These are phyloP conservation scores for Ascocoryne sarcoides DNA, from an alignment of 2,329 filamentous ascomycete genomes.

Conservation along the genomic window DNA sequence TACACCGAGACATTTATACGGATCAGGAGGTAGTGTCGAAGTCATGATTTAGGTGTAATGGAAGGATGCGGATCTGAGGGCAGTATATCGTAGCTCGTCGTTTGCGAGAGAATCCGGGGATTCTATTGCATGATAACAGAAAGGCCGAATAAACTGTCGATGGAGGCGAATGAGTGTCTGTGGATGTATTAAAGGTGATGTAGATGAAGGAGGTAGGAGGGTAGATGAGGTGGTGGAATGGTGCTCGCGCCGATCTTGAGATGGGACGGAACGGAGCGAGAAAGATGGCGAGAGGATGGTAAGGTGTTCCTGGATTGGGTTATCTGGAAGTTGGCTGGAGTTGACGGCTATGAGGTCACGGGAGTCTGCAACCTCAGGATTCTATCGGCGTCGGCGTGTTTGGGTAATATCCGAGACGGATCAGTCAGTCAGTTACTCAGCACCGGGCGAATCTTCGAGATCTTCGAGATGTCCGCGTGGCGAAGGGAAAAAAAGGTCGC, in stretches of 20 bases:
- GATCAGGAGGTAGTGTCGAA: slow-evolving; percentile 43
- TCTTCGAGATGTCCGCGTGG: background rate
- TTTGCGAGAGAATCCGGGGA: slow-evolving; percentile 9
- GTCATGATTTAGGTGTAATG: slow-evolving; percentile 15
- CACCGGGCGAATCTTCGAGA: background rate
- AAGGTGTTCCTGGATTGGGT: too few species aligned
- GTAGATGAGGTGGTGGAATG: background rate
- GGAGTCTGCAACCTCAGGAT: background rate
- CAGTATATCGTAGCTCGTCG: slow-evolving; percentile 11
- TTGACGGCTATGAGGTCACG: background rate
- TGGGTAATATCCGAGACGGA: too few species aligned
- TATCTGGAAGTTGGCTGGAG: background rate
- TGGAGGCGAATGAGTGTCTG: background rate
- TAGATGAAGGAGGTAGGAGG: background rate
- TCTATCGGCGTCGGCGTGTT: too few species aligned
- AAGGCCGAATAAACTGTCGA: background rate
- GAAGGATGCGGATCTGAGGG: slow-evolving; percentile 6
- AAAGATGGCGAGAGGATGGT: background rate
- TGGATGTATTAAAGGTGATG: background rate
- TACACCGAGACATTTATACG: slow-evolving; percentile 70
- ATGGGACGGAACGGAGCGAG: background rate
- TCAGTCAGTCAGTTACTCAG: background rate
- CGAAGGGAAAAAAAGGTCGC: background rate
- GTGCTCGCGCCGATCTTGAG: background rate
- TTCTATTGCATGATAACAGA: slow-evolving; percentile 19